These are phyloP conservation scores for Forsythia suspensa DNA, from an alignment of 257 asterid genomes.

Conservation along the genomic window DNA sequence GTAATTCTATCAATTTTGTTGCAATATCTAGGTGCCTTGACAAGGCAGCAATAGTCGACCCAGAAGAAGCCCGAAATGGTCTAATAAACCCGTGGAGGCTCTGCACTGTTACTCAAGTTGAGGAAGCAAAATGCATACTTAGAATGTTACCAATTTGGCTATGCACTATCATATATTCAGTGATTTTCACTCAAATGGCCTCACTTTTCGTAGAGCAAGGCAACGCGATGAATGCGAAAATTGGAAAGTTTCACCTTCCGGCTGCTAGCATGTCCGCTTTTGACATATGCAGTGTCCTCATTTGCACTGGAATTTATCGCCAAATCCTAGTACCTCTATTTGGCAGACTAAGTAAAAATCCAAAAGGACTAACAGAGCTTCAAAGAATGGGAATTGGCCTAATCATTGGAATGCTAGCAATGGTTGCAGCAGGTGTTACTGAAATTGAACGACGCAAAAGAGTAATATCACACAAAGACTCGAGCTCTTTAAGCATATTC, in stretches of 20 bases:
- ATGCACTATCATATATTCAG: conserved; percentile 76
- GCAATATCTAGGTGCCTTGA: conserved; percentile 47
- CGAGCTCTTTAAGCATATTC: conserved; percentile 50
- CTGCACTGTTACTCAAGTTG: conserved; percentile 77
- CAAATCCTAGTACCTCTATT: conserved; percentile 54
- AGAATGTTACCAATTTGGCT: conserved; percentile 77
- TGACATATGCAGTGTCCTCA: conserved; percentile 66
- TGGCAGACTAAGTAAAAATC: conserved; percentile 39
- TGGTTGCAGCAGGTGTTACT: conserved; percentile 64
- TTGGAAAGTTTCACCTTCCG: conserved; percentile 58
- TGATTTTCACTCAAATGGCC: conserved; percentile 82
- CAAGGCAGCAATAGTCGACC: conserved; percentile 51
- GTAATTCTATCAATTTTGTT: not conserved
- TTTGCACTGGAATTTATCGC: conserved; percentile 59
- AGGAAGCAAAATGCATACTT: conserved; percentile 75
- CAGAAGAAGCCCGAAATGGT: conserved; percentile 37
- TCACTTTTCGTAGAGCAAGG: conserved; percentile 87
- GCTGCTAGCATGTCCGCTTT: conserved; percentile 87
- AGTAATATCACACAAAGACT: conserved; percentile 28
- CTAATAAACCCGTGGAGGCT: conserved; percentile 53
- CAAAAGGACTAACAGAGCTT: conserved; percentile 68
- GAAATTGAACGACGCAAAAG: conserved; percentile 47
- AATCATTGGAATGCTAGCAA: conserved; percentile 59
- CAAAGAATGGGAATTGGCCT: conserved; percentile 88
- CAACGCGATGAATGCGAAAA: conserved; percentile 43